Evolutionary conservation across 495 filamentous ascomycete genomes (phyloP), one percentile per base, ranked within the genome.

Genomic region (Lasiosphaeria hispida): DNA sequence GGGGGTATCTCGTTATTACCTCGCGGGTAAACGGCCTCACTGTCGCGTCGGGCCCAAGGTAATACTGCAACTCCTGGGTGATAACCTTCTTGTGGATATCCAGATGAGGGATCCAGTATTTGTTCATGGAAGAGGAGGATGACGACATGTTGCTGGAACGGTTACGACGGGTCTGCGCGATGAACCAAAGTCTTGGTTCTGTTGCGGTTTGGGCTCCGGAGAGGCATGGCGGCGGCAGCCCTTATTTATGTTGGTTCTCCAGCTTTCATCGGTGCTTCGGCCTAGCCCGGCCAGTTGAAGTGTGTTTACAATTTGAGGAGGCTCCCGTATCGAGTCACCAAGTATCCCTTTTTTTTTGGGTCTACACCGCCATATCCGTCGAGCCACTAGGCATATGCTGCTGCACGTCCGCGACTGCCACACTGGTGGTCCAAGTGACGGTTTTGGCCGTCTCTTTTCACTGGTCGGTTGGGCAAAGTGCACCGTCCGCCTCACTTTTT

Each of bases 71-170:
- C 63, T 83, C 78, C 56, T 79, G 74, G 15, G 76, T 80, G 60
- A 83, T 82, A 55, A 83, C 77, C 55, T 78, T 81, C 52, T 81
- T 82, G 63, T 80, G 77, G 73, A 83, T 83, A 41, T 81, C 78
- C 51, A 76, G 63, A 57, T 80, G 76, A 33, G 80, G 80, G 44
- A 83, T 81, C 79, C 79, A 83, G 69, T 81, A 83, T 63, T 67
- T 72, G 66, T 81, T 82, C 73, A 80, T 77, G 23, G 23, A 30
- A 47, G 70, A 57, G 47, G 63, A 53, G 10, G 74, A 73, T 14
- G 64, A 64, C 48, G 74, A 70, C 72, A 77, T 77, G 47, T 57
- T 74, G 44, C 40, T 13, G 10, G 11, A 14, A 38, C 11, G 19
- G 13, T 55, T 14, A 37, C 48, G 53, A 48, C 13, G 58, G 38